Conservation (phyloP, 495 filamentous ascomycete genomes). For the Tuber brumale region DNA sequence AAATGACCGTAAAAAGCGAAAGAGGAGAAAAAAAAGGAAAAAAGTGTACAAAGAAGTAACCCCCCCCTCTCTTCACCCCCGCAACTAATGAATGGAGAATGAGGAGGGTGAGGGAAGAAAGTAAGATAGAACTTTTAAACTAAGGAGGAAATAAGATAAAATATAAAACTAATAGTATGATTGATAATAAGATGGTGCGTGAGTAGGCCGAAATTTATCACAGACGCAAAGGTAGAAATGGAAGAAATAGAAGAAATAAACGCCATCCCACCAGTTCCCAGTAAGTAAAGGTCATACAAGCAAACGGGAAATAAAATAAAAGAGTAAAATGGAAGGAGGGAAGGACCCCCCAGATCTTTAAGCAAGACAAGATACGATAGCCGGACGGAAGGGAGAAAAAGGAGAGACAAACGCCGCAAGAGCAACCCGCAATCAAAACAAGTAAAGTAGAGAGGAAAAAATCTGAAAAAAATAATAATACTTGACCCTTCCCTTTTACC, state of each 20-base stretch:
- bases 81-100: neutral
- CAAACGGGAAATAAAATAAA: neutral
- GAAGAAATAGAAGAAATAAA: neutral
- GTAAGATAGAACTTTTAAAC: neutral
- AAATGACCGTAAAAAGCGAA: neutral
- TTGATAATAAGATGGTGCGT: neutral
- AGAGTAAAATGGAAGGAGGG: neutral
- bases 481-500: neutral
- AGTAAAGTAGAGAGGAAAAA: neutral
- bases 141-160: neutral
- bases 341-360: neutral
- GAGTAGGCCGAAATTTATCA: neutral
- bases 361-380: neutral
- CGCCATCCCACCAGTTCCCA: constrained; percentile 2
- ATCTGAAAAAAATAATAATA: neutral
- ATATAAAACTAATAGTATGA: constrained; percentile 2
- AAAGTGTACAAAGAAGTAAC: neutral
- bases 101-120: neutral
- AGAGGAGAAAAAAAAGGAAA: neutral
- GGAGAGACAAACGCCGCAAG: neutral
- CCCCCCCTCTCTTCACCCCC: neutral
- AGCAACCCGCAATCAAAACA: neutral
- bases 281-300: neutral
- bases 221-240: neutral
- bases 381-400: neutral